These are phyloP conservation scores for Cordyceps tenuipes DNA, from an alignment of 2,329 filamentous ascomycete species.

Conservation along the genomic window DNA sequence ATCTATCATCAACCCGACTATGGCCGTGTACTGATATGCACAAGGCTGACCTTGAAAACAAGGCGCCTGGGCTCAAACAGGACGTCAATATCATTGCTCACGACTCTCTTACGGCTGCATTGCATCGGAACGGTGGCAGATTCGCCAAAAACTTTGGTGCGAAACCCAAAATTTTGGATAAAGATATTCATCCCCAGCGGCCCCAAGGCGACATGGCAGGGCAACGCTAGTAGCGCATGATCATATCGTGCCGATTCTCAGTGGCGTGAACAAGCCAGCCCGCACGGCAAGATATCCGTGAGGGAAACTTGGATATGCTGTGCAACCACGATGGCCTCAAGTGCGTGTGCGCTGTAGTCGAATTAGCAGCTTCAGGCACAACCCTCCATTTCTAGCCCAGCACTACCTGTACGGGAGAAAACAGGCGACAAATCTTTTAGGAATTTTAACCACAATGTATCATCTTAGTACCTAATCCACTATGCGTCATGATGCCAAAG, in stretches of 20 bases:
- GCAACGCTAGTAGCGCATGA: slow-evolving; percentile 24
- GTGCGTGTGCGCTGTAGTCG: slow-evolving; percentile 31
- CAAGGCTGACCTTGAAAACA: slow-evolving; percentile 38
- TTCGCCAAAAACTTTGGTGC: slow-evolving; percentile 53
- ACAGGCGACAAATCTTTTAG: not conserved
- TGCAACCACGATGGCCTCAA: slow-evolving; percentile 28
- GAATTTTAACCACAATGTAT: not conserved
- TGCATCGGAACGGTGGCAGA: slow-evolving; percentile 47
- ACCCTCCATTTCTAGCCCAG: not conserved
- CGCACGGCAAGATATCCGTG: slow-evolving; percentile 34
- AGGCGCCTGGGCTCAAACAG: slow-evolving; percentile 48
- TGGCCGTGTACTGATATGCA: not conserved
- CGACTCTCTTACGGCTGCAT: slow-evolving; percentile 72
- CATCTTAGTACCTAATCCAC: not conserved
- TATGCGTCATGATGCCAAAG: not conserved
- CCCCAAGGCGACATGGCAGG: slow-evolving; percentile 12
- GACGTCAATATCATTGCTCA: slow-evolving; percentile 53
- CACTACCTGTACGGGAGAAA: not conserved
- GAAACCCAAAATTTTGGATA: slow-evolving; percentile 16
- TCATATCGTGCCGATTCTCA: slow-evolving; percentile 30
- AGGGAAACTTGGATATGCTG: slow-evolving; percentile 28
- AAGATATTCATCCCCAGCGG: not conserved
- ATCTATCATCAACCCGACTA: not conserved
- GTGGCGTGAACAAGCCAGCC: slow-evolving; percentile 23
- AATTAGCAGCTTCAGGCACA: slow-evolving; percentile 29